Base-by-base conservation (phyloP, 1,284 basidiomycete species). In the Rhodotorula sp. region DNA sequence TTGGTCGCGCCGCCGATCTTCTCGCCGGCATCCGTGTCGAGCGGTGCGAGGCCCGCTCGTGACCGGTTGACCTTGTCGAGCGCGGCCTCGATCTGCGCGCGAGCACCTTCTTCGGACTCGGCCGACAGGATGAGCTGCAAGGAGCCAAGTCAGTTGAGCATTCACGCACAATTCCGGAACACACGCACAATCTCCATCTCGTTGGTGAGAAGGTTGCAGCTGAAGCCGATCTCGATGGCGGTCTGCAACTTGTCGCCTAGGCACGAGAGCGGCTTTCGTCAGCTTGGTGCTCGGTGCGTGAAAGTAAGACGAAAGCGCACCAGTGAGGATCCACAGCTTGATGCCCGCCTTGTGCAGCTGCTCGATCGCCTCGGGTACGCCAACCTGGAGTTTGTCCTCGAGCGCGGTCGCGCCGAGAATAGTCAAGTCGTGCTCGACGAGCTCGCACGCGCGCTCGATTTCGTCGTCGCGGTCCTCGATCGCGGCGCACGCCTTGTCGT, bases 381-480 rank as follows among this genome's bases (percentile, higher is more conserved):
- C 95, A 78, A 91, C 93, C 81, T 99, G 96, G 73, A 98, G 83
- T 84, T 97, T 97, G 82, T 98, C 96, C 82, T 99, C 95, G 64
- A 99, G 82, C 4, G 95, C 95, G 0, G 96, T 98, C 4, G 95
- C 96, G 1, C 96, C 95, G 7, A 99, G 85, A 66, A 99, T 90
- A 23, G 84, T 82, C 61, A 99, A 83, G 49, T 88, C 88, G 79
- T 91, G 88, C 80, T 99, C 95, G 76, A 98, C 88, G 77, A 86
- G 78, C 72, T 93, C 92, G 77, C 88, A 90, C 4, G 91, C 92
- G 82, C 89, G 90, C 73, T 97, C 95, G 58, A 98, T 89, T 81
- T 90, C 90, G 78, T 92, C 92, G 54, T 97, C 95, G 58, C 96
- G 86, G 72, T 93, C 89, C 59, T 87, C 86, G 55, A 89, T 85